Evolutionary conservation across 139 green algal species (phyloP), one percentile per base, ranked within the genome.

Genomic region (Gonium pectorale): DNA sequence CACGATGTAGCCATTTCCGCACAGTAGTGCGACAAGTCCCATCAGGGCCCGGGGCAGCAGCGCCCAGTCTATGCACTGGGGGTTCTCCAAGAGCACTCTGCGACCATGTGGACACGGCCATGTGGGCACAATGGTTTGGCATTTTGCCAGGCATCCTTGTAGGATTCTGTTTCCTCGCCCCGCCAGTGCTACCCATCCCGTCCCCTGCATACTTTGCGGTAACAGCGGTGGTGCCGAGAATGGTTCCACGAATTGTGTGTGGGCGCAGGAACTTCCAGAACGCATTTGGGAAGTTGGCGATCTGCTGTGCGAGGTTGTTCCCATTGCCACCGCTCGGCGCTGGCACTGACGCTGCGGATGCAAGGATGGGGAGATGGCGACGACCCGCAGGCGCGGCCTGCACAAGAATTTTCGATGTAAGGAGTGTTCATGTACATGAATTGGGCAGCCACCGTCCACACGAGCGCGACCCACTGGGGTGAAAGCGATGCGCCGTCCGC

Each of bases 241-340:
- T 94, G 8, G 94, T 97, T 31, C 93, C 94, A 26, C 94, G 84
- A 85, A 99, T 99, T 70, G 97, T 99, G 89, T 99, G 97, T 4
- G 97, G 97, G 44, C 97, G 91, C 43, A 99, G 88, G 83, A 99
- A 99, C 90, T 98, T 98, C 97, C 97, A 99, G 64, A 99, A 99
- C 3, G 97, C 97, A 3, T 89, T 69, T 26, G 94, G 81, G 67
- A 98, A 98, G 33, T 46, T 75, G 22, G 37, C 49, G 27, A 77
- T 4, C 46, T 85, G 67, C 38, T 83, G 60, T 9, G 60, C 77
- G 1, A 74, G n/a, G 62, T 44, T 44, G 31, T 33, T 31, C 13
- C 38, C 77, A 4, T 27, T 22, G 17, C 62, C 62, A 2, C 60
- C 51, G 29, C 4, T 54, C 40, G 77, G 77, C 9, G 49, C n/a